Conservation (phyloP, 139 green algal genomes). For the Haematococcus lacustris region DNA sequence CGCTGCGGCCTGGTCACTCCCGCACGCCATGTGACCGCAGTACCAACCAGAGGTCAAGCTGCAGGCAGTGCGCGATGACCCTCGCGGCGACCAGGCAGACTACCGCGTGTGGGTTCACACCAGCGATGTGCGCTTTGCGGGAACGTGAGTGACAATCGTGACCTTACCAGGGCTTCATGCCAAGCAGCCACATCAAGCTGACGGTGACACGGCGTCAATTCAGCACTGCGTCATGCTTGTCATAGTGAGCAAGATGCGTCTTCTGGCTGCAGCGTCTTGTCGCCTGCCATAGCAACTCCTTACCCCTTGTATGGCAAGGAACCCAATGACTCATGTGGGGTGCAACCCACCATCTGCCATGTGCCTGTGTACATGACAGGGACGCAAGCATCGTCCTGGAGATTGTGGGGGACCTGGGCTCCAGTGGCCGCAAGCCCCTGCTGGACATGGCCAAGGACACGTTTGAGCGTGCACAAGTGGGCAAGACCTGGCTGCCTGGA, state of each 20-base stretch:
- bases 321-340: background rate
- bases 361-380: background rate
- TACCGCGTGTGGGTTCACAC: constrained; percentile 13
- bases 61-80: background rate
- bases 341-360: background rate
- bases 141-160: background rate
- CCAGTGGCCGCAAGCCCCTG: constrained; percentile 8
- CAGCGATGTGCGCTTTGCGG: background rate
- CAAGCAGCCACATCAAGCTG: background rate
- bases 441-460: constrained; percentile 19
- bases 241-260: background rate
- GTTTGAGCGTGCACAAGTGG: constrained; percentile 29
- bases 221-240: background rate
- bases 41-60: constrained; percentile 2
- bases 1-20: too few species aligned
- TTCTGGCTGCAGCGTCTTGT: background rate
- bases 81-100: constrained; percentile 2
- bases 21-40: too few species aligned
- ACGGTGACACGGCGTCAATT: background rate
- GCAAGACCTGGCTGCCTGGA: background rate
- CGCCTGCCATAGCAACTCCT: background rate
- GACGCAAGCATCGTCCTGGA: constrained; percentile 19
- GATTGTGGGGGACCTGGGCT: constrained; percentile 18
- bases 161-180: background rate
- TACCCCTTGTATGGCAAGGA: background rate